Evolutionary conservation across 257 asterid species (phyloP).

Genomic region (Thymus mandschuricus): DNA sequence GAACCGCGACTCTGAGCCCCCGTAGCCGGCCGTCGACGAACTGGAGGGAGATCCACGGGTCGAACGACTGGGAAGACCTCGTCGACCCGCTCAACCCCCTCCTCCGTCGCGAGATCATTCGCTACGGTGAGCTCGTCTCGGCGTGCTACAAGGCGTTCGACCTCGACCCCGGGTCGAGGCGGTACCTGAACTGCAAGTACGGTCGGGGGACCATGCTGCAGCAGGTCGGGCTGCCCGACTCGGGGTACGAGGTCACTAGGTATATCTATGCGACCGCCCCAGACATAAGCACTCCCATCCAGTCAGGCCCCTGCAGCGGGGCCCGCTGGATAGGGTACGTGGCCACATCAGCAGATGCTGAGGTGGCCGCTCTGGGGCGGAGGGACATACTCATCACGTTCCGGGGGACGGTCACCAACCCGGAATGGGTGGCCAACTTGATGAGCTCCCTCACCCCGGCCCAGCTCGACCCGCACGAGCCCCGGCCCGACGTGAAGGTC

Average conservation of each 20-base stretch:
- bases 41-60: conserved; percentile 68
- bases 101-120: conserved; percentile 53
- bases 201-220: conserved; percentile 42
- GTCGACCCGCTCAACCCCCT: conserved; percentile 59
- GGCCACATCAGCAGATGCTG: conserved; percentile 43
- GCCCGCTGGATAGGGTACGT: conserved; percentile 70
- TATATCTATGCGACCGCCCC: conserved; percentile 65
- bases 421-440: conserved; percentile 66
- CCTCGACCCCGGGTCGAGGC: conserved; percentile 52
- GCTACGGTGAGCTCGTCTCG: conserved; percentile 62
- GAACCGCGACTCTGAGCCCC: background rate
- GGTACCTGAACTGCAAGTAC: conserved; percentile 72
- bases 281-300: conserved; percentile 41
- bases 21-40: conserved; percentile 21
- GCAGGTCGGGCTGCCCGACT: conserved; percentile 49
- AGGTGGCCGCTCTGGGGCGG: conserved; percentile 45
- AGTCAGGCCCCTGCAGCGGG: background rate
- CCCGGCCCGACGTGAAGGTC: conserved; percentile 56
- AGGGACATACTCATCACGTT: conserved; percentile 62
- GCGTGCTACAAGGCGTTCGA: conserved; percentile 76
- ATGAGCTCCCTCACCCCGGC: conserved; percentile 66
- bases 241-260: conserved; percentile 61
- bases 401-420: conserved; percentile 60
- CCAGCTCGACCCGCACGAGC: conserved; percentile 52
- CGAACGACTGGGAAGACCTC: conserved; percentile 59